Conservation (phyloP, 352 stramenopile genomes). For the Phytopythium vexans region DNA sequence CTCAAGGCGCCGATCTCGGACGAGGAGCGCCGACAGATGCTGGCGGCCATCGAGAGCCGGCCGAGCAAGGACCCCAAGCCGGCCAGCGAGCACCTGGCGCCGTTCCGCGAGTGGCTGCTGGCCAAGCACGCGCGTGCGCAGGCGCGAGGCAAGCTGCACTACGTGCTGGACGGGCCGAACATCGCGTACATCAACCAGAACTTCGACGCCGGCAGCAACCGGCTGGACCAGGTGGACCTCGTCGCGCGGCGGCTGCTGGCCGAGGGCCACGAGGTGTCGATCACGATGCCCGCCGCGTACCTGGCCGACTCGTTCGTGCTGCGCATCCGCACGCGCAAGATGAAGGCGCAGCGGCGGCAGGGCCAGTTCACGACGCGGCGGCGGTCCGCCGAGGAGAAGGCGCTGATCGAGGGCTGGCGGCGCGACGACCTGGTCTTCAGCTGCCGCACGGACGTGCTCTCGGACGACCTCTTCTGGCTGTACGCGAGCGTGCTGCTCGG, state of each 20-base stretch:
- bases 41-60: slow-evolving; percentile 54
- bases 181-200: slow-evolving; percentile 98
- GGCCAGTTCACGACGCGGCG: slow-evolving; percentile 50
- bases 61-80: slow-evolving; percentile 37
- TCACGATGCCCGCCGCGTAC: slow-evolving; percentile 70
- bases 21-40: slow-evolving; percentile 38
- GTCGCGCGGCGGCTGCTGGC: slow-evolving; percentile 83
- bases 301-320: slow-evolving; percentile 61
- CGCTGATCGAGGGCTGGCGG: slow-evolving; percentile 64
- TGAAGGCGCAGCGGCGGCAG: slow-evolving; percentile 37
- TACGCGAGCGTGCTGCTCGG: slow-evolving; percentile 88
- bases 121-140: slow-evolving; percentile 17
- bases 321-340: slow-evolving; percentile 53
- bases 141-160: slow-evolving; percentile 45
- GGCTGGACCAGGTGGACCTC: slow-evolving; percentile 94
- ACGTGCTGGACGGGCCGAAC: slow-evolving; percentile 97
- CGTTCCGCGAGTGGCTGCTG: slow-evolving; percentile 67
- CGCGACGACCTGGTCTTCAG: slow-evolving; percentile 87
- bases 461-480: slow-evolving; percentile 98
- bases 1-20: slow-evolving; percentile 40
- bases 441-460: slow-evolving; percentile 77
- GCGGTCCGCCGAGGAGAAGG: slow-evolving; percentile 51
- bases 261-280: slow-evolving; percentile 72
- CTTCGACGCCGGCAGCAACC: slow-evolving; percentile 89
- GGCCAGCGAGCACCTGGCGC: slow-evolving; percentile 54